Conservation (phyloP, 1,284 basidiomycete species). For the Cutaneotrichosporon sp. region DNA sequence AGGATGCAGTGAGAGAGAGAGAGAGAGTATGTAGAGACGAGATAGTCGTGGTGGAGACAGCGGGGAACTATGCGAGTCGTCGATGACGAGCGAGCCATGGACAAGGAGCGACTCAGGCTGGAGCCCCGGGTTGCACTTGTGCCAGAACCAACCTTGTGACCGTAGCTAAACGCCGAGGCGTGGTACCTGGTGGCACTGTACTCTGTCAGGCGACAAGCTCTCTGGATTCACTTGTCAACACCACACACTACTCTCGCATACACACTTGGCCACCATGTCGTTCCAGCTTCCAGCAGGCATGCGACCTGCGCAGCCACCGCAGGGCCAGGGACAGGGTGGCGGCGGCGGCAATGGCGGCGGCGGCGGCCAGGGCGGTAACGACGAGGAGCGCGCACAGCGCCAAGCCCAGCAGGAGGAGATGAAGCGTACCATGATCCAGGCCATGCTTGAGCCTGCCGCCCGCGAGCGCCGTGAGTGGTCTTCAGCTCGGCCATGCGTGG, state of each 20-base stretch:
- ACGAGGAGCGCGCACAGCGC: conserved; percentile 35
- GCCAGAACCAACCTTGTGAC: not conserved
- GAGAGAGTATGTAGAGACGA: no score
- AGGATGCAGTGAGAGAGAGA: no score
- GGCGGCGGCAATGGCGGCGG: conserved; percentile 6
- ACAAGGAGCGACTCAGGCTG: not conserved
- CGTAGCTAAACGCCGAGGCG: no score
- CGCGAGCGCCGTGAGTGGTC: conserved; percentile 78
- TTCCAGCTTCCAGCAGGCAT: conserved; percentile 46
- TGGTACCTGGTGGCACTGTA: no score
- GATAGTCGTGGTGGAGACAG: no score
- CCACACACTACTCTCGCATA: not conserved
- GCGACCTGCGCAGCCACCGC: conserved; percentile 25
- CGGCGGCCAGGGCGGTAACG: conserved; percentile 17
- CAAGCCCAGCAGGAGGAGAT: conserved; percentile 56
- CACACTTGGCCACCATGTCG: conserved; percentile 38
- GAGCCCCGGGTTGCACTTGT: not conserved
- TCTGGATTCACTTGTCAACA: not conserved
- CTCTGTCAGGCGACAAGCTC: no score
- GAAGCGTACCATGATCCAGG: conserved; percentile 70
- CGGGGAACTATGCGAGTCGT: no score
- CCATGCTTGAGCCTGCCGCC: conserved; percentile 78
- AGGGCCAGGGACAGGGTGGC: conserved; percentile 4
- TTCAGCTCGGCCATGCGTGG: not conserved
- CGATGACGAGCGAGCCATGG: not conserved